phyloP scores from a whole-genome alignment of 2,329 filamentous ascomycete species.

The Proliferodiscus dingleyae region DNA sequence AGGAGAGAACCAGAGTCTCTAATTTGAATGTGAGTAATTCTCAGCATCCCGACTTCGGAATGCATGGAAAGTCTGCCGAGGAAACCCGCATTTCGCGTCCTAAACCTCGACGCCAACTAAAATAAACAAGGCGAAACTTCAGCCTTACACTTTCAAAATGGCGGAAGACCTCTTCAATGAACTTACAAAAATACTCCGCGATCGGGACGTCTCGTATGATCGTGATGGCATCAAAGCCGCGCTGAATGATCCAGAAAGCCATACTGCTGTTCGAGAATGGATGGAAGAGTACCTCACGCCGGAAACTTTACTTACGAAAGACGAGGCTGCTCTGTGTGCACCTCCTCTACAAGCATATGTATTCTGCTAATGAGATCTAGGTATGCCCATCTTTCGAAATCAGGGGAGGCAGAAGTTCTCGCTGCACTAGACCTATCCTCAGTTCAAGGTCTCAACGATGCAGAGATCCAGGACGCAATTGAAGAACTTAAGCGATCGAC shows the following conservation, averaged over 20 bases:
- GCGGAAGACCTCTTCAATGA: conserved; percentile 20
- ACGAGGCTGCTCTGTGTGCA: conserved; percentile 50
- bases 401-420: conserved; percentile 44
- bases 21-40: conserved; percentile 6
- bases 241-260: conserved; percentile 20
- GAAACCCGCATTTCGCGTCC: conserved; percentile 4
- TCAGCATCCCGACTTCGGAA: conserved; percentile 7
- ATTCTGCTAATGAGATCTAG: conserved; percentile 31
- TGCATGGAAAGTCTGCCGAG: conserved; percentile 7
- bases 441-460: conserved; percentile 50
- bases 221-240: conserved; percentile 24
- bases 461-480: conserved; percentile 57
- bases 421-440: conserved; percentile 42
- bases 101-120: conserved; percentile 5
- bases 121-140: conserved; percentile 17
- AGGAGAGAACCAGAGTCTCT: conserved; percentile 2
- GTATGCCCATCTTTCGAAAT: conserved; percentile 45
- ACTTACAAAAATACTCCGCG: conserved; percentile 24
- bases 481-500: conserved; percentile 61
- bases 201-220: conserved; percentile 29
- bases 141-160: conserved; percentile 22
- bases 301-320: conserved; percentile 49
- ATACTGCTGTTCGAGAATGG: conserved; percentile 39
- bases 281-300: conserved; percentile 42
- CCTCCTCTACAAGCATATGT: not conserved